phyloP scores from a whole-genome alignment of 371 early-diverging fungal species.

The Coemansia sp. region DNA sequence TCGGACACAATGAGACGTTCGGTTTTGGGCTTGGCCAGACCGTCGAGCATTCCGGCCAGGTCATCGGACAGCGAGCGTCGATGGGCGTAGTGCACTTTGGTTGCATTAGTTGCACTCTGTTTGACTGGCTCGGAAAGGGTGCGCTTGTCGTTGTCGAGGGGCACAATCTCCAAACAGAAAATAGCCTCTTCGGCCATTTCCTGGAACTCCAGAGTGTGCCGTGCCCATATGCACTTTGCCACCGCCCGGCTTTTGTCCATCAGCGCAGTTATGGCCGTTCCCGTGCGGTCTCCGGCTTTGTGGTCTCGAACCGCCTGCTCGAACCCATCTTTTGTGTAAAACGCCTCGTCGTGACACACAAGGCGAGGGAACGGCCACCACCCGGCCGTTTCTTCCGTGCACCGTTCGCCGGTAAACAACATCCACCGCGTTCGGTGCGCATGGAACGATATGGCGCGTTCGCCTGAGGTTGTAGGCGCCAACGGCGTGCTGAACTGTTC shows the following conservation, averaged over 20 bases:
- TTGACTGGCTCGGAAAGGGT: background rate
- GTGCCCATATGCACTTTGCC: constrained; percentile 51
- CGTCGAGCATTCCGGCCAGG: constrained; percentile 22
- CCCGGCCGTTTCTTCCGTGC: constrained; percentile 36
- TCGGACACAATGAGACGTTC: constrained; percentile 46
- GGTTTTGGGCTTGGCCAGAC: constrained; percentile 8
- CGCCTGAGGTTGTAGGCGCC: constrained; percentile 39
- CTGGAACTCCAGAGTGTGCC: constrained; percentile 47
- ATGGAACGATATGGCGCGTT: constrained; percentile 49
- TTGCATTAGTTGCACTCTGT: too few species aligned
- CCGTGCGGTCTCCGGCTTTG: constrained; percentile 31
- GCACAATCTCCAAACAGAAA: constrained; percentile 49
- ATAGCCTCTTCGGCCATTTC: constrained; percentile 49
- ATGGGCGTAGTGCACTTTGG: too few species aligned
- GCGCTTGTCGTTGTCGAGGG: constrained; percentile 2
- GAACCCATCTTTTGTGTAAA: constrained; percentile 47
- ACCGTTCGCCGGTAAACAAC: constrained; percentile 49
- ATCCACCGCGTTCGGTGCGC: constrained; percentile 48
- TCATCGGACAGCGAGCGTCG: constrained; percentile 14
- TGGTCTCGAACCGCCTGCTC: constrained; percentile 28
- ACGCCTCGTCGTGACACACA: constrained; percentile 48
- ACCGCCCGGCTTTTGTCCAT: constrained; percentile 31
- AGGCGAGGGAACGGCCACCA: constrained; percentile 39
- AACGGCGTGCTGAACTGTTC: constrained; percentile 41
- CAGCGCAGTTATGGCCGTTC: constrained; percentile 28